phyloP scores from a whole-genome alignment of 2,329 filamentous ascomycete genomes.

The Tolypocladium cylindrosporum region DNA sequence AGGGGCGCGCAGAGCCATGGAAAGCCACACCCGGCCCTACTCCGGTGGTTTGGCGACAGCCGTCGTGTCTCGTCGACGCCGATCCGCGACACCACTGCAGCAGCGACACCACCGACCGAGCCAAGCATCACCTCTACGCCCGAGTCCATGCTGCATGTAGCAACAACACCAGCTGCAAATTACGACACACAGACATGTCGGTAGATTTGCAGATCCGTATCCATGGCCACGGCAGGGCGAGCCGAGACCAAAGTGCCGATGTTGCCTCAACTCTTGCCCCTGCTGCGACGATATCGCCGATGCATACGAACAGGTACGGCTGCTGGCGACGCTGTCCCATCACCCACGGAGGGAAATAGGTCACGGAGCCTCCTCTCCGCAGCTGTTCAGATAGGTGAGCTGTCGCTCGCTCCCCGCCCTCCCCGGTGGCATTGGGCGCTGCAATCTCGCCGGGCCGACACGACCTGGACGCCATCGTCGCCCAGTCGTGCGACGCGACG shows the following conservation, averaged over 20 bases:
- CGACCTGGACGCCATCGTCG: neutral
- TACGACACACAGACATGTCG: neutral
- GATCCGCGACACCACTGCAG: conserved; percentile 10
- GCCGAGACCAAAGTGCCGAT: neutral
- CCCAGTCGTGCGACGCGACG: neutral
- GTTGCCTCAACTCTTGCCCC: neutral
- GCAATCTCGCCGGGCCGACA: neutral
- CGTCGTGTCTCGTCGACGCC: conserved; percentile 17
- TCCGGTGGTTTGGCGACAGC: conserved; percentile 13
- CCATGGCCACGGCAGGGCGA: neutral
- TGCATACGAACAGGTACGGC: neutral
- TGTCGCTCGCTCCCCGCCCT: neutral
- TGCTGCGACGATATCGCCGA: neutral
- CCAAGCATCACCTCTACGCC: neutral
- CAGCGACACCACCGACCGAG: neutral
- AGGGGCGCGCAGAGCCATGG: neutral
- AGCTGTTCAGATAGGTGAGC: neutral
- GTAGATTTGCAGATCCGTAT: neutral
- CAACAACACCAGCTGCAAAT: neutral
- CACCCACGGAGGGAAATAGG: neutral
- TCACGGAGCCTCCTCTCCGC: neutral
- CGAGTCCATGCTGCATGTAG: neutral
- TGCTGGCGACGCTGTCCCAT: neutral
- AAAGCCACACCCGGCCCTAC: conserved; percentile 16
- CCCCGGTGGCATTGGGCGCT: neutral